Base-by-base conservation (phyloP, 1,139 yeast species). In the Saccharomyces pastorianus region DNA sequence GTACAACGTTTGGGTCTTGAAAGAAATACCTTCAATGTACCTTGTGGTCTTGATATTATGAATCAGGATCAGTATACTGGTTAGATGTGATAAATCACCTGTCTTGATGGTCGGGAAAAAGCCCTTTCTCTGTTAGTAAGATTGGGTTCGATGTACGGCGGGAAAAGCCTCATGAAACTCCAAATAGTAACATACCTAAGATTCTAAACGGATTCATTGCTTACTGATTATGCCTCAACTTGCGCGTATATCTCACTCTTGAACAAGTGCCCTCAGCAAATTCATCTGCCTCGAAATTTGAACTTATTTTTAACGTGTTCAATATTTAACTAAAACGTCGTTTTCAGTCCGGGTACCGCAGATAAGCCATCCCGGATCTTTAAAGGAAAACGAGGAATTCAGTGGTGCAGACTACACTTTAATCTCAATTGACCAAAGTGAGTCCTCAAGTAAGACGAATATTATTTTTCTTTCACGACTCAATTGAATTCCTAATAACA, bases 1-100 rank as follows among this genome's bases (percentile, higher is more conserved):
- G 67, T 93, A 93, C 50, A 93, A 73, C 0, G 81, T 75, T 68
- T 93, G 98, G 0, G 98, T 88, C 73, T 91, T 91, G 69, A 89
- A 75, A 3, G 97, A 90, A 54, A 93, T 80, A 41, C 99, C 99
- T 47, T 83, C 81, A 54, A 86, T 84, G 11, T 96, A 84, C 61
- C 77, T 76, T 56, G 86, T 79, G 26, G 73, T 69, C 57, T 77
- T 81, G 64, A 93, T 88, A 51, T 90, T 82, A 57, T 82, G 84
- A 53, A 91, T 76, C 59, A 93, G 77, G 57, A 93, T 78, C 57
- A 88, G 74, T 58, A 88, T 86, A 65, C 96, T 85, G 46, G 87
- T 83, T 69, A 88, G 75, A 69, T 93, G 99, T 52, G 95, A 82
- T 57, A 88, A 68, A 68, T 93, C 99, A 38, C 93, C 89, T 49